These are phyloP conservation scores for Sclerotinia subarctica DNA, from an alignment of 2,329 filamentous ascomycete species.

Conservation along the genomic window DNA sequence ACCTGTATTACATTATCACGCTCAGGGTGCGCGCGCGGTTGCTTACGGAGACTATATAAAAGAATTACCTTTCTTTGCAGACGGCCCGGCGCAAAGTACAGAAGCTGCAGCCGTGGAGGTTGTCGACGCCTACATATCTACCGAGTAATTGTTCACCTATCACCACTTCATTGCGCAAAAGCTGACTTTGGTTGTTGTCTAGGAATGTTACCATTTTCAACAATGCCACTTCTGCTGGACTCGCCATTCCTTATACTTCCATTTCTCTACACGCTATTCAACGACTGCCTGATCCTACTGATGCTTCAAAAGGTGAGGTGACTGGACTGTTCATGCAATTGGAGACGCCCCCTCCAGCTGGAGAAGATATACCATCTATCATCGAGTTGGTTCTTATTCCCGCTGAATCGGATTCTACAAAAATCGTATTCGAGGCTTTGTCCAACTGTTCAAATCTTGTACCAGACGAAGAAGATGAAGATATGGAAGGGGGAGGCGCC, in stretches of 20 bases:
- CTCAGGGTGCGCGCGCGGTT: slow-evolving; percentile 54
- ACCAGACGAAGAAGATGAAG: slow-evolving; percentile 59
- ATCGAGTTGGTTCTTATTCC: slow-evolving; percentile 68
- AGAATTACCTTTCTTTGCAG: slow-evolving; percentile 48
- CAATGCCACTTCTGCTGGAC: slow-evolving; percentile 52
- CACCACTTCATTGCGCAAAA: slow-evolving; percentile 19
- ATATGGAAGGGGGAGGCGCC: slow-evolving; percentile 47
- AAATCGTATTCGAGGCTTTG: slow-evolving; percentile 59
- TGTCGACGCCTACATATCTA: slow-evolving; percentile 54
- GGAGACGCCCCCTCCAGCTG: slow-evolving; percentile 55
- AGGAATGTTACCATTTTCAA: slow-evolving; percentile 65
- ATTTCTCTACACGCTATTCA: slow-evolving; percentile 76
- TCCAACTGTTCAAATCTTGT: slow-evolving; percentile 73
- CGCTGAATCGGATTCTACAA: slow-evolving; percentile 27
- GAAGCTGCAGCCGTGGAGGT: slow-evolving; percentile 14
- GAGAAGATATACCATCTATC: slow-evolving; percentile 60
- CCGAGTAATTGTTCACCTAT: slow-evolving; percentile 47
- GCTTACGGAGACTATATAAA: slow-evolving; percentile 54
- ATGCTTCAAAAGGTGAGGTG: slow-evolving; percentile 42
- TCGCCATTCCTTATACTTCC: slow-evolving; percentile 69
- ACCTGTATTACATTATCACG: slow-evolving; percentile 66
- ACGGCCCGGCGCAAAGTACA: slow-evolving; percentile 31
- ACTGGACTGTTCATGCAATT: slow-evolving; percentile 64
- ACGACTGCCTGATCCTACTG: slow-evolving; percentile 45
- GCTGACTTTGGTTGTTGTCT: slow-evolving; percentile 7